A percentile compares a stretch with the other conserved stretches of the same genome.
Evolutionary conservation across 176 grass and related monocot genomes (phyloP).

Genomic region (Aegilops tauschii): DNA sequence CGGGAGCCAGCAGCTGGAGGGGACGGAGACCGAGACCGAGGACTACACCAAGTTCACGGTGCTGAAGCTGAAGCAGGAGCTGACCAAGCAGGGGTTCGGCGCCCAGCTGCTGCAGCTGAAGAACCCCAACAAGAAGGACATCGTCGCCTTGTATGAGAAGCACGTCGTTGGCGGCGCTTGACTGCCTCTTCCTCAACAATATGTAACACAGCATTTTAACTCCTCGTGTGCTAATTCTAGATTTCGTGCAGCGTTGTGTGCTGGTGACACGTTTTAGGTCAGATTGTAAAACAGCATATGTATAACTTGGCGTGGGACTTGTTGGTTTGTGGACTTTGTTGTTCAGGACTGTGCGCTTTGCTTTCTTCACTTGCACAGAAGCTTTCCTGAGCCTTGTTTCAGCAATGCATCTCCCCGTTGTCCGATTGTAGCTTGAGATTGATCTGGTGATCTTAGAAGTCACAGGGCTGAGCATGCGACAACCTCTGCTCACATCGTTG

Average conservation of each 20-base stretch:
- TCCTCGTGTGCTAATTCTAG: slow-evolving; percentile 1
- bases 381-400: background rate
- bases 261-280: slow-evolving; percentile 1
- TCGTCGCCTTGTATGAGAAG: slow-evolving; percentile 84
- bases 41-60: slow-evolving; percentile 83
- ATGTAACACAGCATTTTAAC: background rate
- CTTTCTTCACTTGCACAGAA: background rate
- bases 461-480: too few species aligned
- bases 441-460: too few species aligned
- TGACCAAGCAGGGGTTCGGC: slow-evolving; percentile 88
- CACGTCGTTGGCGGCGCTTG: slow-evolving; percentile 55
- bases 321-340: background rate
- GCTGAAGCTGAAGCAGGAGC: slow-evolving; percentile 77
- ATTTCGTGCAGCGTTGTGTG: background rate
- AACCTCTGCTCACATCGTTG: too few species aligned
- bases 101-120: slow-evolving; percentile 80
- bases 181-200: background rate
- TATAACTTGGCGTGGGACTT: background rate
- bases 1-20: slow-evolving; percentile 46
- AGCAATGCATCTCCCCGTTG: background rate
- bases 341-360: background rate
- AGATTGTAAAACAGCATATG: background rate
- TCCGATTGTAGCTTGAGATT: too few species aligned
- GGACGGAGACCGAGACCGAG: slow-evolving; percentile 47
- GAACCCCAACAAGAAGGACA: slow-evolving; percentile 98